Conservation (phyloP, 129 eudicot species). For the Smallanthus sonchifolius region DNA sequence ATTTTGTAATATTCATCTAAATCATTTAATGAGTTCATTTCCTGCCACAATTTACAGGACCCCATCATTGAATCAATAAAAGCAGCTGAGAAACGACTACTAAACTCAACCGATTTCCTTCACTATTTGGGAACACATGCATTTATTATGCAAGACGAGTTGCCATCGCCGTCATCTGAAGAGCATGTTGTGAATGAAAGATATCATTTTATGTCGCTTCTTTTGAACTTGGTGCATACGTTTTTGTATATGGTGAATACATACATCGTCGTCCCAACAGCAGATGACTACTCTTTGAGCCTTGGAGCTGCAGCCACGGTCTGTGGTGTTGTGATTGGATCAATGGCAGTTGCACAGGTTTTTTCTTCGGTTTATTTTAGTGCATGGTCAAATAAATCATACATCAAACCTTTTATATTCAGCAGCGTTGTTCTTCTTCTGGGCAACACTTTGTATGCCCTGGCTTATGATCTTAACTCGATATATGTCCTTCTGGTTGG, state of each 20-base stretch:
- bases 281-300: conserved; percentile 52
- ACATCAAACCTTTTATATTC: conserved; percentile 47
- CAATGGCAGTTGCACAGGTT: conserved; percentile 67
- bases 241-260: conserved; percentile 63
- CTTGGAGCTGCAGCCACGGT: conserved; percentile 72
- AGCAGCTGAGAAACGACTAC: conserved; percentile 49
- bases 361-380: conserved; percentile 62
- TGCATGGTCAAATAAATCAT: conserved; percentile 67
- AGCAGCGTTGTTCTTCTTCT: conserved; percentile 54
- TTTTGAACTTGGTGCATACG: conserved; percentile 49
- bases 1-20: not conserved
- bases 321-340: conserved; percentile 59
- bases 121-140: conserved; percentile 56
- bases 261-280: conserved; percentile 58
- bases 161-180: conserved; percentile 36
- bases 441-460: conserved; percentile 53
- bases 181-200: conserved; percentile 28
- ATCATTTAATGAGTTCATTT: not conserved
- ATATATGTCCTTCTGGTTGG: conserved; percentile 53
- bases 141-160: conserved; percentile 46
- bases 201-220: conserved; percentile 52
- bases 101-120: conserved; percentile 54
- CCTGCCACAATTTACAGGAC: conserved; percentile 36
- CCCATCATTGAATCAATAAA: conserved; percentile 46
- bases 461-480: conserved; percentile 62